These are phyloP conservation scores for Lipomyces starkeyi DNA, from an alignment of 805 yeast genomes.

Conservation along the genomic window DNA sequence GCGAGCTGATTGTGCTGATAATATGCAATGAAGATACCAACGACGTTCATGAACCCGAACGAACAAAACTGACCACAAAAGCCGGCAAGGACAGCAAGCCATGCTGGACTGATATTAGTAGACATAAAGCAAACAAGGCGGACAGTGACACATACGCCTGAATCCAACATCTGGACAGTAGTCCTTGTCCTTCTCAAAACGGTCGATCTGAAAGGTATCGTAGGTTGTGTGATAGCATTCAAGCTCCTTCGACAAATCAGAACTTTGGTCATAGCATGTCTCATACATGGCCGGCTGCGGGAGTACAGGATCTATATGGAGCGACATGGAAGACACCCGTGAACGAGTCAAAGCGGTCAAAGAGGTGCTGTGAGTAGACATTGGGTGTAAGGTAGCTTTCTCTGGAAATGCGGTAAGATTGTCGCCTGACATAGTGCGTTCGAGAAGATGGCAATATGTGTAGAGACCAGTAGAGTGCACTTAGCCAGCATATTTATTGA, in stretches of 20 bases:
- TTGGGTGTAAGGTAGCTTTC: background rate
- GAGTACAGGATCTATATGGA: background rate
- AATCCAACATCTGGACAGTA: slow-evolving; percentile 25
- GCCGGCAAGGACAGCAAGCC: slow-evolving; percentile 60
- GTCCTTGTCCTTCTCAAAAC: background rate
- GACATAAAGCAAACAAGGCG: background rate
- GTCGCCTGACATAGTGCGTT: background rate
- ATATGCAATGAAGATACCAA: slow-evolving; percentile 33
- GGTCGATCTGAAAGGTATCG: slow-evolving; percentile 20
- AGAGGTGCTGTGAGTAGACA: background rate
- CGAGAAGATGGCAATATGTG: background rate
- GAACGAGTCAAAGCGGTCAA: background rate
- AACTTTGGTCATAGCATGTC: background rate
- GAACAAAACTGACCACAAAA: slow-evolving; percentile 62
- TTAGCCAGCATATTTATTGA: background rate
- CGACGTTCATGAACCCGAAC: slow-evolving; percentile 56
- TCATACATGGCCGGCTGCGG: background rate
- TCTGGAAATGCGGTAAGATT: background rate
- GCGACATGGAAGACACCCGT: background rate
- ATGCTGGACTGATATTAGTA: slow-evolving; percentile 44
- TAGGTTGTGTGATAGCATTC: slow-evolving; percentile 8
- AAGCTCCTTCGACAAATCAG: background rate
- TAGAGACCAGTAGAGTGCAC: background rate
- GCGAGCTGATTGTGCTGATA: slow-evolving; percentile 32
- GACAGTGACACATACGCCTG: slow-evolving; percentile 16